A percentile compares a stretch with the other conserved stretches of the same genome.
Evolutionary conservation across 1,284 basidiomycete genomes (phyloP).

Genomic region (Cerrena zonata): DNA sequence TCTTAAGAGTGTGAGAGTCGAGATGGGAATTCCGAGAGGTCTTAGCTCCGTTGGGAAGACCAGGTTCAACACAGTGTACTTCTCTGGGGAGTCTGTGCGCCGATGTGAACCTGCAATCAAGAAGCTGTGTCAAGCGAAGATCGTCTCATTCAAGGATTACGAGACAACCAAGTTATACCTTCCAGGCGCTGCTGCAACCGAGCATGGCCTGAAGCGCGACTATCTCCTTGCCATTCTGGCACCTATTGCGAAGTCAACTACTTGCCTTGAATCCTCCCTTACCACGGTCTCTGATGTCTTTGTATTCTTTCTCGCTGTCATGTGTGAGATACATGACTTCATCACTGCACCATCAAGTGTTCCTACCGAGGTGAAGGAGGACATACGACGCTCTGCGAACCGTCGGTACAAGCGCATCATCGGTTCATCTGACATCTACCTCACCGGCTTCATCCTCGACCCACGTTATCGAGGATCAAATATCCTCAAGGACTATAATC

Average conservation of each 20-base stretch:
- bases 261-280: slow-evolving; percentile 5
- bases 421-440: background rate
- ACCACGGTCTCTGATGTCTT: slow-evolving; percentile 9
- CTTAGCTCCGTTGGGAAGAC: slow-evolving; percentile 12
- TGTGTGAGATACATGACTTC: slow-evolving; percentile 3
- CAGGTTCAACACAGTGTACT: slow-evolving; percentile 4
- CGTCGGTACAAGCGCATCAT: slow-evolving; percentile 3
- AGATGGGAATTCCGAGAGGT: slow-evolving; percentile 12
- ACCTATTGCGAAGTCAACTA: slow-evolving; percentile 1
- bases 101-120: slow-evolving; percentile 2
- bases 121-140: background rate
- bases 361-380: background rate
- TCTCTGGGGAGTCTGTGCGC: slow-evolving; percentile 1
- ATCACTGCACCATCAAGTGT: background rate
- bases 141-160: slow-evolving; percentile 5
- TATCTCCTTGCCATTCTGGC: background rate
- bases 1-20: slow-evolving; percentile 12
- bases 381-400: slow-evolving; percentile 3
- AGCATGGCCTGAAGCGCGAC: background rate
- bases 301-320: slow-evolving; percentile 6
- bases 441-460: slow-evolving; percentile 6
- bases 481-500: slow-evolving; percentile 1
- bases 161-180: slow-evolving; percentile 1
- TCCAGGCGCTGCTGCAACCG: background rate
- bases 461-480: slow-evolving; percentile 5